These are phyloP conservation scores for Arthrobotrys entomopaga DNA, from an alignment of 2,329 filamentous ascomycete species.

Conservation along the genomic window DNA sequence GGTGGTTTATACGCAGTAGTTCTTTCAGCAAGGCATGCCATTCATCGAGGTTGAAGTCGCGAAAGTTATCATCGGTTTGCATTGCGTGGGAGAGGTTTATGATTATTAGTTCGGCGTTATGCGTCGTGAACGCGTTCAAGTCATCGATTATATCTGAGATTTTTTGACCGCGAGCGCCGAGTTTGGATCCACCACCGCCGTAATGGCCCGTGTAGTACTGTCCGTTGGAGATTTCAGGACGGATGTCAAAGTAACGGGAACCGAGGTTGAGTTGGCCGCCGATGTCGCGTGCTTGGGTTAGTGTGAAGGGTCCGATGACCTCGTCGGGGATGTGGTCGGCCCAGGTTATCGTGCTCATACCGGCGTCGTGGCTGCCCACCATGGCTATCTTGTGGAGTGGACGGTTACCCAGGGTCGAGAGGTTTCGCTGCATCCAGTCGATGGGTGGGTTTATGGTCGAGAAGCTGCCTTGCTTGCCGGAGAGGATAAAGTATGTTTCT, in stretches of 20 bases:
- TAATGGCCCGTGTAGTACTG: constrained; percentile 64
- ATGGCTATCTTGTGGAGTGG: constrained; percentile 65
- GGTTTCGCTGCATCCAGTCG: constrained; percentile 63
- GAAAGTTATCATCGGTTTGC: constrained; percentile 62
- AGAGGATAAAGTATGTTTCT: constrained; percentile 62
- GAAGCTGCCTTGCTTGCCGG: constrained; percentile 60
- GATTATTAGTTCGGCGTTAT: constrained; percentile 65
- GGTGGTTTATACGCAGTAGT: constrained; percentile 60
- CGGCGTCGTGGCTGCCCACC: constrained; percentile 66
- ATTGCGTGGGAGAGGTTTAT: constrained; percentile 65
- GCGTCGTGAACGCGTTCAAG: constrained; percentile 64
- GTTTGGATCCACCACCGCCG: constrained; percentile 61
- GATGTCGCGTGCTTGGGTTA: constrained; percentile 65
- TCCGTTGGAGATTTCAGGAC: constrained; percentile 63
- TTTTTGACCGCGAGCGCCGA: constrained; percentile 65
- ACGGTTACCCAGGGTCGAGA: constrained; percentile 62
- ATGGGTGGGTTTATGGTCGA: constrained; percentile 61
- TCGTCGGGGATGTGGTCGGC: constrained; percentile 62
- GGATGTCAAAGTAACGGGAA: constrained; percentile 66
- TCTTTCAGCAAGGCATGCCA: constrained; percentile 56
- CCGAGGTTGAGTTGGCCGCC: constrained; percentile 65
- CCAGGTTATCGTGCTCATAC: constrained; percentile 64
- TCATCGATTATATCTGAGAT: constrained; percentile 64
- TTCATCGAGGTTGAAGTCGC: constrained; percentile 62
- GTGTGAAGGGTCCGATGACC: constrained; percentile 61